Evolutionary conservation across 192 early-diverging fungal species (phyloP), one percentile per base, ranked within the genome.

Genomic region (Radiomyces spectabilis): DNA sequence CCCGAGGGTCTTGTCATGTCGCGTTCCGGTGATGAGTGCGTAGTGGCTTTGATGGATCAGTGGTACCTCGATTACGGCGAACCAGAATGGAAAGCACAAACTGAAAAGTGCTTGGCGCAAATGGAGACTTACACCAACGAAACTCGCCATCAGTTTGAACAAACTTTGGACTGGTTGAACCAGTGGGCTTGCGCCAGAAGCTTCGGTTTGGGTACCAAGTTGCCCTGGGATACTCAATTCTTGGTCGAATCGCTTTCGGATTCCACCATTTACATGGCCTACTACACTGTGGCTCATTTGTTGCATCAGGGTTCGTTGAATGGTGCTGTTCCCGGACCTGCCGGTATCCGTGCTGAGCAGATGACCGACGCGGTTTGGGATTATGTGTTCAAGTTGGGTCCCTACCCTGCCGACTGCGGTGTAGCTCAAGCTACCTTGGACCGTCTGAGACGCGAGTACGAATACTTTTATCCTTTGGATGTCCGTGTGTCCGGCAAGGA

Each of bases 241-340:
- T 72, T 99, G 64, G 92, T 99, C 55, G 97, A 99, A 77, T 92
- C 90, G 32, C 77, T 99, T 19, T 89, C 85, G 15, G 97, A 99
- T 65, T 99, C 97, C 16, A 99, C 97, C 21, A 97, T 99, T 55
- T 99, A 99, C 74, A 99, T 99, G 97, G 91, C 97, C 27, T 99
- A 98, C 80, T 99, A 99, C 79, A 97, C 97, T 15, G 85, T 99
- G 29, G 83, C 93, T 5, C 91, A 92, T 64, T 69, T 95, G 51
- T 76, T 99, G 18, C 96, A 99, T 57, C 75, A 75, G 69, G 86
- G 81, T 3, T 85, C 80, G n/a, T 73, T 97, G 4, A 82, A 98
- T 53, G 96, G 94, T 40, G 81, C 82, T 38, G 72, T 72, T 24
- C 72, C 75, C 18, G 94, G 94, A 3, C 79, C 82, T 24, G 81